Percentiles rank a stretch among this genome's conserved stretches.
These are phyloP conservation scores for Ophiosphaerella korrae DNA, from an alignment of 2,329 filamentous ascomycete species.

Conservation along the genomic window DNA sequence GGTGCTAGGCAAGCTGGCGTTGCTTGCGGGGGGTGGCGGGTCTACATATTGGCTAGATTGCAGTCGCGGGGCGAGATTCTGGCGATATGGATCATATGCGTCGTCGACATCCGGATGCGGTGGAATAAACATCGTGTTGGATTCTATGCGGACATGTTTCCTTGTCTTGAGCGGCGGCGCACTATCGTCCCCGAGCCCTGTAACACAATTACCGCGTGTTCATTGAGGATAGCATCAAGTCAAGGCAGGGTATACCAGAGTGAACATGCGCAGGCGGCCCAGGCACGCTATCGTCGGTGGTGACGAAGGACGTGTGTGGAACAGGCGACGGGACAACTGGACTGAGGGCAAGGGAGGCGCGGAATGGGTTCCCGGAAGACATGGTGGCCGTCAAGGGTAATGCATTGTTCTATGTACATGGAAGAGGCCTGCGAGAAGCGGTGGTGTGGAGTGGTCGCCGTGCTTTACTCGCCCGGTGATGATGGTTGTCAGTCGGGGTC, in stretches of 20 bases:
- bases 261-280: slow-evolving; percentile 27
- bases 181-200: slow-evolving; percentile 34
- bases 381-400: slow-evolving; percentile 44
- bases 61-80: slow-evolving; percentile 21
- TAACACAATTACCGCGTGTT: slow-evolving; percentile 41
- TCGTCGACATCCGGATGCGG: slow-evolving; percentile 39
- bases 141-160: slow-evolving; percentile 63
- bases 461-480: slow-evolving; percentile 23
- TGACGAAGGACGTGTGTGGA: slow-evolving; percentile 34
- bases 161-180: slow-evolving; percentile 54
- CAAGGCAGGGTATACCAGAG: slow-evolving; percentile 40
- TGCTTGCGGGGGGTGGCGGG: slow-evolving; percentile 19
- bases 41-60: slow-evolving; percentile 18
- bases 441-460: slow-evolving; percentile 20
- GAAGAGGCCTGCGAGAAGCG: slow-evolving; percentile 27
- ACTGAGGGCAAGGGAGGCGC: slow-evolving; percentile 37
- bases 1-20: slow-evolving; percentile 26
- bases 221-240: slow-evolving; percentile 24
- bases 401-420: slow-evolving; percentile 49
- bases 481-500: slow-evolving; percentile 20
- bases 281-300: slow-evolving; percentile 28
- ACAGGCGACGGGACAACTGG: slow-evolving; percentile 25
- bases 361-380: slow-evolving; percentile 49
- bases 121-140: slow-evolving; percentile 45
- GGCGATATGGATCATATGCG: slow-evolving; percentile 22